Percentiles rank a stretch among this genome's conserved stretches.
Conservation (phyloP, 768 basidiomycete species). For the Termitomyces sp. region DNA sequence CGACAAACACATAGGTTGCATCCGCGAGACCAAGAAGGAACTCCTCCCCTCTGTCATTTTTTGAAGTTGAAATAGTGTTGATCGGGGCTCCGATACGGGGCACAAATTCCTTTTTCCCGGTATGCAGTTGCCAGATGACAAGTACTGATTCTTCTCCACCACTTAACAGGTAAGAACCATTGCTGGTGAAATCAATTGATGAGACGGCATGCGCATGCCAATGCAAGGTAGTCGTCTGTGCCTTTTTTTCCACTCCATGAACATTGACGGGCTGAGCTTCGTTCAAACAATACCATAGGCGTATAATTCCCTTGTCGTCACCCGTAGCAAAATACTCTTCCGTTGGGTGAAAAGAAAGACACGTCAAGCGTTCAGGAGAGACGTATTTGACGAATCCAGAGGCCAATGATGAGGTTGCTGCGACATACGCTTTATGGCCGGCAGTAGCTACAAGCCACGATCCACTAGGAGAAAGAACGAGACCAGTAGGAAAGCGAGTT, state of each 20-base stretch:
- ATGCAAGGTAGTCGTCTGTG: conserved; percentile 83
- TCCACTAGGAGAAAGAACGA: conserved; percentile 73
- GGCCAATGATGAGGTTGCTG: conserved; percentile 45
- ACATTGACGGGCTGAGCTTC: conserved; percentile 45
- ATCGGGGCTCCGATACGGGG: conserved; percentile 90
- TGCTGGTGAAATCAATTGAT: conserved; percentile 78
- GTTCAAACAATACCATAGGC: conserved; percentile 90
- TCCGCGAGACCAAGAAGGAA: conserved; percentile 82
- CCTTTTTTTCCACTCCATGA: conserved; percentile 66
- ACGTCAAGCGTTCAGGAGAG: conserved; percentile 74
- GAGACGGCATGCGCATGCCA: conserved; percentile 97
- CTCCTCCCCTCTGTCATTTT: conserved; percentile 53
- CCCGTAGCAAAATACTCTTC: conserved; percentile 97
- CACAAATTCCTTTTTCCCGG: conserved; percentile 85
- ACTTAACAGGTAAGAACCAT: conserved; percentile 88
- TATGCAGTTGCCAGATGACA: conserved; percentile 95
- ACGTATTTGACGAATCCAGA: conserved; percentile 79
- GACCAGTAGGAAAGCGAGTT: conserved; percentile 53
- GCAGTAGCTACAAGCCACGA: conserved; percentile 71
- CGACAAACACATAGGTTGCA: conserved; percentile 73
- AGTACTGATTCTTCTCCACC: conserved; percentile 95
- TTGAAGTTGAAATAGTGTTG: conserved; percentile 56
- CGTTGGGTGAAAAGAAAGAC: conserved; percentile 80
- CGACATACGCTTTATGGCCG: conserved; percentile 76
- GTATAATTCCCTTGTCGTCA: conserved; percentile 76